Base-by-base conservation (phyloP, 176 grass and related monocot genomes). In the Metroxylon sagu region DNA sequence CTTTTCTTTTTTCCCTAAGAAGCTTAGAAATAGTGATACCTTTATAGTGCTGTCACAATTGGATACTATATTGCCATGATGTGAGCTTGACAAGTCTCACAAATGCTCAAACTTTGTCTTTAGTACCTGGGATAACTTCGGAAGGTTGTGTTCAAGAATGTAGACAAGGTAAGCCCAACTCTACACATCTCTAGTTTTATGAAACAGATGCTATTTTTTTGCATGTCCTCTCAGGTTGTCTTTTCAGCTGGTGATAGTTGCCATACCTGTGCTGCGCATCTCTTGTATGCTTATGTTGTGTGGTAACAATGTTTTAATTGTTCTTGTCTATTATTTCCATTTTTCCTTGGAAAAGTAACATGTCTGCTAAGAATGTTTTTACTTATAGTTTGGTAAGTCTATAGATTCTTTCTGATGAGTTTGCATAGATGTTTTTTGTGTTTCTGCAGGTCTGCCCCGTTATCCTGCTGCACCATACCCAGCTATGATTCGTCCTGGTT, bases 401-500 rank as follows among this genome's bases (percentile, higher is more conserved):
- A 16, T 25, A 60, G 60, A 72, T 64, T 31, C 48, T 72, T 35
- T 76, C 67, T 82, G 67, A 82, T 29, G 59, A 67, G 57, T 66
- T 82, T 56, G 79, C 79, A 82, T 71, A 82, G 79, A 21, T 75
- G 19, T 74, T 74, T 60, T 23, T 60, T 61, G 23, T 54, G 59
- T 70, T 71, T 72, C 65, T 76, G 48, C 72, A 71, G 72, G 71
- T 54, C 60, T 82, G 73, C 79, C 67, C 59, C 73, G 79, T 31
- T 72, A 71, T 68, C 72, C 82, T 25, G 49, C 82, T 25, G 49
- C 60, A 29, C 86, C 68, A 14, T 90, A 90, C 59, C 35, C 82
- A 14, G 61, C 71, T 72, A 81, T 90, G 65, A 70, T 83, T 19
- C 87, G 79, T 60, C 87, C 82, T 67, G 64, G 61, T 4, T 90